These are phyloP conservation scores for Dryas drummondii DNA, from an alignment of 306 rosid species.

Conservation along the genomic window DNA sequence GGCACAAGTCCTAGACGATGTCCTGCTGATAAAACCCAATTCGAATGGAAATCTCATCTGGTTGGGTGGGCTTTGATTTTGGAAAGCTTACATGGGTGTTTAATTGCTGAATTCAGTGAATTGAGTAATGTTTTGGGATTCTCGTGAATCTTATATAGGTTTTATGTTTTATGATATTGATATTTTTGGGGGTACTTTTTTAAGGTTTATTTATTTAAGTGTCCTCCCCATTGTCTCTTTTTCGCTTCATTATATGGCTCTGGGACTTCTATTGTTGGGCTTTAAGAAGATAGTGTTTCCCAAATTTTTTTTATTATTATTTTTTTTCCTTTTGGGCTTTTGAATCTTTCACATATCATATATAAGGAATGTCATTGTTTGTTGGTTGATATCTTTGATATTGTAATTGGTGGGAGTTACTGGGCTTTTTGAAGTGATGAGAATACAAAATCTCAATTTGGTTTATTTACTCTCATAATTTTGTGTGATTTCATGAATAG, in stretches of 20 bases:
- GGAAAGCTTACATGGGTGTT: neutral
- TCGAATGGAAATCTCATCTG: too few species aligned
- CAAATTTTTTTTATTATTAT: too few species aligned
- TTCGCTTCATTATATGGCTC: too few species aligned
- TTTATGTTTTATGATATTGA: too few species aligned
- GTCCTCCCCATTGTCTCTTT: too few species aligned
- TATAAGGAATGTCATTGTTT: neutral
- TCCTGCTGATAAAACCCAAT: too few species aligned
- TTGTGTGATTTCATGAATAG: constrained; percentile 36
- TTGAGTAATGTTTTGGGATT: neutral
- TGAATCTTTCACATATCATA: too few species aligned
- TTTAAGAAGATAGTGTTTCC: too few species aligned
- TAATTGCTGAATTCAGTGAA: too few species aligned
- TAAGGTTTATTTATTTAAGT: neutral
- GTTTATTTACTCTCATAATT: neutral
- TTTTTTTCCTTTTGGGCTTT: too few species aligned
- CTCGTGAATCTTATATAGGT: too few species aligned
- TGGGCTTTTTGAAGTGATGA: neutral
- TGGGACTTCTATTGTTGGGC: too few species aligned
- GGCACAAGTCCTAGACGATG: neutral
- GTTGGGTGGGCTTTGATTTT: neutral
- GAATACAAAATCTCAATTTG: neutral
- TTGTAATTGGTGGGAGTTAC: neutral
- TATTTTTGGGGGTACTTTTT: neutral
- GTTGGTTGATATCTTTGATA: neutral